Evolutionary conservation across 805 yeast species (phyloP), one percentile per base, ranked within the genome.

Genomic region (Myxozyma neotropica): DNA sequence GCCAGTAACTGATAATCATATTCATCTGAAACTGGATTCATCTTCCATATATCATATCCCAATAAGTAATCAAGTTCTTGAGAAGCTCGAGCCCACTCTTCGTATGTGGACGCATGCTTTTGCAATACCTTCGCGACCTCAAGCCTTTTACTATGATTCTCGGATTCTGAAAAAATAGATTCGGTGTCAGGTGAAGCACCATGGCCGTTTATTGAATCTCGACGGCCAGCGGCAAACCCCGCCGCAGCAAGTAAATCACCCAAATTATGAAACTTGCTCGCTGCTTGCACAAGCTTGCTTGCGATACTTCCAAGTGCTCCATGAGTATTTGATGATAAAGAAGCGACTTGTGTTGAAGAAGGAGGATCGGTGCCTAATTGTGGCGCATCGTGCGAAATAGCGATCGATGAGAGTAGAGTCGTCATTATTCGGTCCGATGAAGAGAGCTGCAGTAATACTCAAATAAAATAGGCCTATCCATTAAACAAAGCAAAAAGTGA

Each of bases 11-110:
- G 77, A 69, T 83, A 84, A 73, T 94, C 97, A 70, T 90, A 94
- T 24, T 87, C 72, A n/a, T 80, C 77, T 1, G 90, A 82, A 60
- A 81, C 84, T 31, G 67, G 69, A 2, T 78, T 78, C 17, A 75
- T 68, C 69, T 91, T 91, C 99, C 99, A 93, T 15, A 73, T 69
- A 54, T 86, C 83, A 64, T 84, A 82, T 21, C 85, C 84, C 56
- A 84, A 77, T 17, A 88, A 69, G 8, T 24, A 36, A 70, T 93
- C 99, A 27, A 93, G 76, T 59, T 81, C 72, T 24, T 78, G 69
- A 6, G 93, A 84, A 0, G 84, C 78, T 1, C 79, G 81, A 31
- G 81, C 76, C 98, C 98, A 93, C 49, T 83, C 83, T n/a, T 66
- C 70, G 62, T 76, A 77, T 6, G 63, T 48, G 19, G 51, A 21